Evolutionary conservation across 148 eudicot genomes (phyloP), one percentile per base, ranked within the genome.

Genomic region (Vaccinium myrtillus): DNA sequence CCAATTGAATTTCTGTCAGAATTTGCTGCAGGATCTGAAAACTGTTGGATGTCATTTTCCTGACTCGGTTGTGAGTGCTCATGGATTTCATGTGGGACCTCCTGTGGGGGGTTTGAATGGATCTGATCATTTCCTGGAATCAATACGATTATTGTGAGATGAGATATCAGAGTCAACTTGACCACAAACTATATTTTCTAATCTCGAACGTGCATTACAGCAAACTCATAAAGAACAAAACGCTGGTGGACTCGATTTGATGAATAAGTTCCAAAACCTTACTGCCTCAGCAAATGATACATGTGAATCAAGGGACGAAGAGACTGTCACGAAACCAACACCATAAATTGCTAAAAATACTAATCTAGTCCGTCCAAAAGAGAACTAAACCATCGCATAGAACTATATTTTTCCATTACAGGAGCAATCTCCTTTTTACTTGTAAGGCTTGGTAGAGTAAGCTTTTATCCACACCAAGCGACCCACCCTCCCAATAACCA

Each of bases 171-270:
- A 13, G 32, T 89, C 90, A 82, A 86, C 98, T 89, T 91, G 98
- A 87, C 90, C 91, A 83, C 88, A 95, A 85, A 93, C 92, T 69
- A 87, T 91, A 81, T 84, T 89, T 84, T 95, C 96, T 85, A 92
- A 88, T 85, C 93, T 90, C 85, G 92, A 25, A 27, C 50, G 32
- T 71, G 85, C 80, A 70, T 77, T 30, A 80, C 74, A 71, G 1
- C 39, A 65, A 67, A 25, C 8, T 23, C 56, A 50, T 2, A 56
- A 30, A 30, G 65, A 43, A 43, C 46, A 61, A 61, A 80, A 36
- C 2, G 15, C 48, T 4, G 43, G 18, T 19, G 54, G 21, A 39
- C 32, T 61, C 21, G 48, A 59, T 11, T 39, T 8, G 73, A 80
- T n/a, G 10, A 59, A 21, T 55, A 39, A 39, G 73, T 9, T 39